A percentile compares a stretch with the other conserved stretches of the same genome.
phyloP scores from a whole-genome alignment of 2,329 filamentous ascomycete species.

The Fusarium paranaense region DNA sequence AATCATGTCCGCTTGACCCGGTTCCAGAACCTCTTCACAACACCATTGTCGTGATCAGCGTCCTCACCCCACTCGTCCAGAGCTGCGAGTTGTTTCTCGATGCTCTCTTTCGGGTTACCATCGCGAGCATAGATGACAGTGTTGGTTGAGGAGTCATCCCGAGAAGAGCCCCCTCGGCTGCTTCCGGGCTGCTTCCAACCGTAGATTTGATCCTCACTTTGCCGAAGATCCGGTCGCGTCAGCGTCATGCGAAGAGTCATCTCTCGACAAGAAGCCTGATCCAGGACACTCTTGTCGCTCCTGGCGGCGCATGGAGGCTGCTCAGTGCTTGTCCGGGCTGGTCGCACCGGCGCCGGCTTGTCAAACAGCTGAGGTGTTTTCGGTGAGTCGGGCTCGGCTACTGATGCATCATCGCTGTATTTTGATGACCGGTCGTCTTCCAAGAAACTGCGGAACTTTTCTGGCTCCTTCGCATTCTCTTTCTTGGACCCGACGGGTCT shows the following conservation, averaged over 20 bases:
- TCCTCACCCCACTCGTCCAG: slow-evolving; percentile 61
- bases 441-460: slow-evolving; percentile 68
- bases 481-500: slow-evolving; percentile 41
- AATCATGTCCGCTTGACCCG: slow-evolving; percentile 62
- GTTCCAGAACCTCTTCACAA: slow-evolving; percentile 75
- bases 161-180: slow-evolving; percentile 58
- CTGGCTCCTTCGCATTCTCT: slow-evolving; percentile 52
- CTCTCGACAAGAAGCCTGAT: slow-evolving; percentile 73
- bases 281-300: slow-evolving; percentile 59
- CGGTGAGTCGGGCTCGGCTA: slow-evolving; percentile 70
- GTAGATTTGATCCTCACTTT: slow-evolving; percentile 78
- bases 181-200: slow-evolving; percentile 66
- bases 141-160: slow-evolving; percentile 47
- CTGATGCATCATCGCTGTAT: slow-evolving; percentile 66
- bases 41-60: slow-evolving; percentile 57
- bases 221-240: slow-evolving; percentile 87
- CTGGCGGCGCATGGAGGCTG: slow-evolving; percentile 44
- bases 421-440: slow-evolving; percentile 68
- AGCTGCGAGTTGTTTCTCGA: slow-evolving; percentile 65
- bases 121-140: slow-evolving; percentile 45
- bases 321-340: slow-evolving; percentile 44
- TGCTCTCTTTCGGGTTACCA: slow-evolving; percentile 61
- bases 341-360: slow-evolving; percentile 48
- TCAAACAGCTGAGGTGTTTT: slow-evolving; percentile 65
- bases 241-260: slow-evolving; percentile 98